A percentile compares a stretch with the other conserved stretches of the same genome.
Conservation (phyloP, 352 stramenopile genomes). For the Phytopythium helicoides region DNA sequence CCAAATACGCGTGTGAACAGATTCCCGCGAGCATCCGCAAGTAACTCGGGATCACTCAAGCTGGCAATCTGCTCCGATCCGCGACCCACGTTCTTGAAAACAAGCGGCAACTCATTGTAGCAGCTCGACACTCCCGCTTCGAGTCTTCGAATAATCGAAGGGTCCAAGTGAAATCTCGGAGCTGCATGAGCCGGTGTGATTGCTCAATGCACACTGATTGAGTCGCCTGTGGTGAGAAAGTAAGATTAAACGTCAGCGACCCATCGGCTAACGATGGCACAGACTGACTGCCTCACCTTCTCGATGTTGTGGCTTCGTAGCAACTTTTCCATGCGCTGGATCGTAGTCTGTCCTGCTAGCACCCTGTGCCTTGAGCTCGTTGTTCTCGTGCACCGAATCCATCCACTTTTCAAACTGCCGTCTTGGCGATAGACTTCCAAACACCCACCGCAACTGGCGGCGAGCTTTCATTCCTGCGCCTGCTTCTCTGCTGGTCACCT, state of each 20-base stretch:
- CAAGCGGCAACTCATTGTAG: not conserved
- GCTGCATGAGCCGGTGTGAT: not conserved
- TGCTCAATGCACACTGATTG: not conserved
- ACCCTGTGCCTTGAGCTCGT: conserved; percentile 9
- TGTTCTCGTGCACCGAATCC: conserved; percentile 8
- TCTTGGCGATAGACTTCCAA: conserved; percentile 12
- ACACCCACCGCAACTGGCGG: not conserved
- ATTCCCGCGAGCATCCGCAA: not conserved
- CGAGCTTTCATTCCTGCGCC: too few relatives aligned
- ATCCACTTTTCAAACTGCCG: conserved; percentile 14
- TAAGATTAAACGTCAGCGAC: not conserved
- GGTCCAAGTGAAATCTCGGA: not conserved
- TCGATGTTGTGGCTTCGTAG: conserved; percentile 1
- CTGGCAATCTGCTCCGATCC: not conserved
- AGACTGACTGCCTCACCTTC: not conserved
- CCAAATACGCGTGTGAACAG: conserved; percentile 2
- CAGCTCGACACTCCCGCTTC: not conserved
- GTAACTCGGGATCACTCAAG: not conserved
- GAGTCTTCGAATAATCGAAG: not conserved
- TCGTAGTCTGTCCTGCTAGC: not conserved
- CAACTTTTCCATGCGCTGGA: conserved; percentile 10
- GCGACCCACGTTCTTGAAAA: not conserved
- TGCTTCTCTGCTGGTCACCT: too few relatives aligned
- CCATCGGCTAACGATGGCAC: not conserved
- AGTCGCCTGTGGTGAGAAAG: not conserved